Base-by-base conservation (phyloP, 495 filamentous ascomycete genomes). In the Penicillium roqueforti region DNA sequence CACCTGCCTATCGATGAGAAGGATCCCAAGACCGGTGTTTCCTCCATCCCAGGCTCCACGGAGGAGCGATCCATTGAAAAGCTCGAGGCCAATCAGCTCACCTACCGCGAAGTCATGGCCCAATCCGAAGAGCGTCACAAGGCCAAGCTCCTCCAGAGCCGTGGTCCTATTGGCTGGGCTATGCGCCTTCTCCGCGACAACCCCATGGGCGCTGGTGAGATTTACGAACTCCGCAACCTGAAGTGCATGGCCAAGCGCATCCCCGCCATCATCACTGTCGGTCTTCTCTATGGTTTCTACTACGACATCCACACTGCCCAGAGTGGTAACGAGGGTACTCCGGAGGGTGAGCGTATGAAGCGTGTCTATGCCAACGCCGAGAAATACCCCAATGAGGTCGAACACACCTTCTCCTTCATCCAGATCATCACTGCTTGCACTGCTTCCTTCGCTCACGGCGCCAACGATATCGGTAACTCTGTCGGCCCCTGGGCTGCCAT, bases 391-490 rank as follows among this genome's bases (percentile, higher is more conserved):
- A 89, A 90, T 71, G 80, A 83, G 61, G 83, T 85, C 66, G 87
- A 91, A 70, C 83, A 89, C 73, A 79, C 80, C 29, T 91, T 85
- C 71, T 86, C 86, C 16, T 89, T 87, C 72, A 70, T 88, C 54
- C 87, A 92, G 73, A 68, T 91, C 53, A 56, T 88, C 40, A 89
- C 86, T 16, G 88, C 88, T 46, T 82, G 80, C 68, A 88, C 86
- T 22, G 83, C 85, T 6, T 89, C 86, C 2, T 88, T 92, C 51
- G 83, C 87, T 3, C 88, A 92, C 71, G 88, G 88, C 47, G 84
- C 87, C 61, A 92, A 92, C 68, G 88, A 91, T 65, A 81, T 91
- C 54, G 77, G 83, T 40, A 89, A 90, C 73, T 86, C 87, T 13
- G 82, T 89, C 57, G 87, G 87, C 10, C 86, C 86, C 25, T 87